Evolutionary conservation across 2,329 filamentous ascomycete species (phyloP), one percentile per base, ranked within the genome.

Genomic region (Canariomyces notabilis): DNA sequence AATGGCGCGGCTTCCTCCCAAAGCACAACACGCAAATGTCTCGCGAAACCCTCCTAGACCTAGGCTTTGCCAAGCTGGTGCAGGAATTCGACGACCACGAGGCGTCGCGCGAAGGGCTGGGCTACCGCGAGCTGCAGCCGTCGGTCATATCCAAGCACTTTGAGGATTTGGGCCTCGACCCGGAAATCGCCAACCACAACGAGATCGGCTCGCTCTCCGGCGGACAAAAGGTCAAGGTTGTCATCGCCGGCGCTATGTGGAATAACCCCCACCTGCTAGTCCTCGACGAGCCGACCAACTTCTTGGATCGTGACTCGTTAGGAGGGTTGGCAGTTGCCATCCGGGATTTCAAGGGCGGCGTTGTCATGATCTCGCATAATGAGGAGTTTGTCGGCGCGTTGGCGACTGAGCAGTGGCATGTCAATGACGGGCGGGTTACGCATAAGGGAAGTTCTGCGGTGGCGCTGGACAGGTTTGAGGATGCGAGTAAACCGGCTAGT

Each of bases 71-170:
- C 70, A 98, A 98, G 75, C 75, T 97, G 53, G 79, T 98, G 35
- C 93, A 98, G 65, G 93, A 98, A 67, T 98, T 97, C 55, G 94
- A 98, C 61, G 93, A 98, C 65, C 91, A 97, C 72, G 93, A 98
- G 72, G 87, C 93, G 14, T 95, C 91, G n/a, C 87, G 93, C 62
- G 93, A 98, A 70, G 93, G 93, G 79, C 83, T 98, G 31, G 91
- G 93, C 56, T 98, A 93, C 79, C 88, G 93, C 64, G 80, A 90
- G 59, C 81, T 98, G 46, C 89, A 95, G 64, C 91, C 91, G 39
- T 87, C 90, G 61, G 81, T 94, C 62, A 97, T 98, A 69, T 86
- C 87, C 49, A 94, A 97, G 79, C 93, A 98, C 72, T 98, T 98
- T 61, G 90, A 97, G 61, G 93, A 98, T 61, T 79, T 97, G 29